Conservation (phyloP, 768 basidiomycete genomes). For the Serendipita sp. region DNA sequence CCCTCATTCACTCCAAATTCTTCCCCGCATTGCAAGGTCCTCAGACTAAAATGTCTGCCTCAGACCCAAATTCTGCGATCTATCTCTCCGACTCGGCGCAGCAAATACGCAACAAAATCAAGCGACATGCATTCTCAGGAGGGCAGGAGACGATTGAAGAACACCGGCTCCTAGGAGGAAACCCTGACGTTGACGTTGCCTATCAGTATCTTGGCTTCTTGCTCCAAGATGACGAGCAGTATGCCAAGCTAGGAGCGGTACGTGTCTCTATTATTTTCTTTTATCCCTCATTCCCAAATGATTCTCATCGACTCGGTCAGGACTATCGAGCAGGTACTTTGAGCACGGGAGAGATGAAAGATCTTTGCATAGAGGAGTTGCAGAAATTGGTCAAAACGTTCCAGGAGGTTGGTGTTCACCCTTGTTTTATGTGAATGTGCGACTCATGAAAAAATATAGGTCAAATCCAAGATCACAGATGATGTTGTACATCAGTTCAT, state of each 20-base stretch:
- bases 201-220: constrained; percentile 96
- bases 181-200: constrained; percentile 88
- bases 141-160: constrained; percentile 94
- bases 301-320: constrained; percentile 25
- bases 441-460: constrained; percentile 28
- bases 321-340: constrained; percentile 82
- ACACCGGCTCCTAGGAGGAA: constrained; percentile 72
- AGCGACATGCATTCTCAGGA: constrained; percentile 89
- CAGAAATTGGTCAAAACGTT: constrained; percentile 75
- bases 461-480: constrained; percentile 65
- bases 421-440: background rate
- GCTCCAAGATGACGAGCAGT: constrained; percentile 84
- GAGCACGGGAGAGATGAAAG: constrained; percentile 84
- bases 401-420: constrained; percentile 44
- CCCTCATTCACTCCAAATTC: constrained; percentile 88
- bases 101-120: constrained; percentile 97
- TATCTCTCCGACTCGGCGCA: constrained; percentile 88
- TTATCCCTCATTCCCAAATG: background rate
- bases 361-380: constrained; percentile 64
- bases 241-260: constrained; percentile 62
- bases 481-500: constrained; percentile 62
- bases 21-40: constrained; percentile 97
- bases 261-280: constrained; percentile 14
- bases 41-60: constrained; percentile 99
- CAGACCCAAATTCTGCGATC: constrained; percentile 81